A percentile compares a stretch with the other conserved stretches of the same genome.
phyloP scores from a whole-genome alignment of 805 yeast genomes.

The Yarrowia keelungensis region DNA sequence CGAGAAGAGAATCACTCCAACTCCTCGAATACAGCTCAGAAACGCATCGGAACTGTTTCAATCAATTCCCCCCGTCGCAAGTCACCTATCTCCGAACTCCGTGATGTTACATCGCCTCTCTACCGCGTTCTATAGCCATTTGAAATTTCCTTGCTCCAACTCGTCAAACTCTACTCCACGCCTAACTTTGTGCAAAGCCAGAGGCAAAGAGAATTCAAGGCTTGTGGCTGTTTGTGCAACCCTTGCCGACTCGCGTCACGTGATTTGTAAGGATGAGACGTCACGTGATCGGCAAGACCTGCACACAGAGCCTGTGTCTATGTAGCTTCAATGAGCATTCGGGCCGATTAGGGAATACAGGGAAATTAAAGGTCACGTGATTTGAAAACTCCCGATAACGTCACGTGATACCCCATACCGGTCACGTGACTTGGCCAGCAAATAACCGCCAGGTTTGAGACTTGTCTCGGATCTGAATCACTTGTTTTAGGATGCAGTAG shows the following conservation, averaged over 20 bases:
- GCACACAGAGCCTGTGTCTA: not conserved
- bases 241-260: not conserved
- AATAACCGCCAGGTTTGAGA: too few species aligned
- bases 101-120: too few species aligned
- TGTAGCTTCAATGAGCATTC: conserved; percentile 3
- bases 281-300: not conserved
- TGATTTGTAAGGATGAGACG: not conserved
- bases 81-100: too few species aligned
- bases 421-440: too few species aligned
- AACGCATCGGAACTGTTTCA: too few species aligned
- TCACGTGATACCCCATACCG: too few species aligned
- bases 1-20: too few species aligned
- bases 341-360: not conserved
- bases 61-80: too few species aligned
- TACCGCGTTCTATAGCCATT: too few species aligned
- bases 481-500: not conserved
- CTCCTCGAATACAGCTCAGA: too few species aligned
- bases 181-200: not conserved
- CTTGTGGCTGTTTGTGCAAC: conserved; percentile 14
- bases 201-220: not conserved
- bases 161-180: not conserved
- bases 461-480: conserved; percentile 3
- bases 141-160: not conserved
- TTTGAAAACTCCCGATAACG: too few species aligned
- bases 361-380: not conserved